These are phyloP conservation scores for Pleomassaria siparia DNA, from an alignment of 2,329 filamentous ascomycete genomes.

Conservation along the genomic window DNA sequence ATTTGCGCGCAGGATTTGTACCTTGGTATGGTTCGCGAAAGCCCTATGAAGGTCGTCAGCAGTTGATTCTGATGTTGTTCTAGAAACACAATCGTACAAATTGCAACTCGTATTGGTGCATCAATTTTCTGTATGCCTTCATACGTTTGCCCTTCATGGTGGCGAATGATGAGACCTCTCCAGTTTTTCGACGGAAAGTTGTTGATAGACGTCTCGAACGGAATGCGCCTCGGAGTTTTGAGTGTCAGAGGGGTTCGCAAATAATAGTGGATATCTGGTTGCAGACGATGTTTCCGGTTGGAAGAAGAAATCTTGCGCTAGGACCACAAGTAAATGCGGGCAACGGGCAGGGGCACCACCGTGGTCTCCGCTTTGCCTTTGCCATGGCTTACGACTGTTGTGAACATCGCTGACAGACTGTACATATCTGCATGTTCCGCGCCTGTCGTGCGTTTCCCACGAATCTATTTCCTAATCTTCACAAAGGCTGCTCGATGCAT, in stretches of 20 bases:
- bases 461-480: not conserved
- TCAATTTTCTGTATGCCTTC: conserved; percentile 69
- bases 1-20: too few relatives aligned
- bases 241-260: not conserved
- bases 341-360: not conserved
- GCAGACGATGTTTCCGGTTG: too few relatives aligned
- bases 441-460: not conserved
- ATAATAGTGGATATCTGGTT: too few relatives aligned
- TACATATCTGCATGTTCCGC: conserved; percentile 2
- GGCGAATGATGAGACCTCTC: not conserved
- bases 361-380: not conserved
- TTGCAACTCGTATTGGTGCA: conserved; percentile 84
- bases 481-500: conserved; percentile 11
- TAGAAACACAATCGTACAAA: too few relatives aligned
- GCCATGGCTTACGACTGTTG: not conserved
- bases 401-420: conserved; percentile 1
- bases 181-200: not conserved
- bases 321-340: not conserved
- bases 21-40: conserved; percentile 95
- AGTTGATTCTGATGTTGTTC: too few relatives aligned
- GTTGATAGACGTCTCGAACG: not conserved
- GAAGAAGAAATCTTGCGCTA: too few relatives aligned
- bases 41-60: too few relatives aligned
- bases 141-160: conserved; percentile 25
- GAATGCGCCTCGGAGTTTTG: not conserved